Evolutionary conservation across 2,329 filamentous ascomycete species (phyloP), one percentile per base, ranked within the genome.

Genomic region (Colletotrichum sp.): DNA sequence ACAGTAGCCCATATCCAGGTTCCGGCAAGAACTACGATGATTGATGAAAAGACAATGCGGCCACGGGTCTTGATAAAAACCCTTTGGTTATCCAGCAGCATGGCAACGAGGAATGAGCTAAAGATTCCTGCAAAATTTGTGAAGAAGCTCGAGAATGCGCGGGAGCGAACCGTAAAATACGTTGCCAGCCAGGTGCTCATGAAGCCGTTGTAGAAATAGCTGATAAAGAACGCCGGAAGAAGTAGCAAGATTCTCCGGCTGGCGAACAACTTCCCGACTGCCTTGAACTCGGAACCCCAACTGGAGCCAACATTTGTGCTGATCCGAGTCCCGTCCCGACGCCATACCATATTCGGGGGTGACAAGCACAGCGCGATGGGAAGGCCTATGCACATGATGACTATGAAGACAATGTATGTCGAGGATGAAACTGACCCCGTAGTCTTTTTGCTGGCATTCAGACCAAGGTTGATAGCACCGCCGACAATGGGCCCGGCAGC

Each of bases 391-490:
- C 90, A 90, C 79, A 95, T 93, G 0, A 95, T 83, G 0, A 90
- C 91, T 71, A 95, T 94, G 79, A 95, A 95, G 9, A 93, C 84
- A 10, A 93, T 84, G 78, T 92, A 94, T 0, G 94, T 92, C 0
- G 88, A 89, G 77, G 93, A 94, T 0, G 91, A 92, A 0, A 94
- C 91, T 60, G 91, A 89, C 0, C 92, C 93, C 1, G 89, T 89
- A 39, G 88, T 81, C 71, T 88, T 86, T 0, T 88, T 85, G 65
- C 91, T 80, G 0, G 86, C 87, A 78, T 94, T 94, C 9, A 94
- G 83, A 0, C 91, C 92, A 1, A 95, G 83, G 64, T 93, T 94
- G 79, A 95, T 92, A 1, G 92, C 92, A 8, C 93, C 93, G 2
- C 93, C 93, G 0, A 94, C 81, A 13, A 93, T 72, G 13, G 69